These are phyloP conservation scores for Brassica incana DNA, from an alignment of 345 rosid genomes.

Conservation along the genomic window DNA sequence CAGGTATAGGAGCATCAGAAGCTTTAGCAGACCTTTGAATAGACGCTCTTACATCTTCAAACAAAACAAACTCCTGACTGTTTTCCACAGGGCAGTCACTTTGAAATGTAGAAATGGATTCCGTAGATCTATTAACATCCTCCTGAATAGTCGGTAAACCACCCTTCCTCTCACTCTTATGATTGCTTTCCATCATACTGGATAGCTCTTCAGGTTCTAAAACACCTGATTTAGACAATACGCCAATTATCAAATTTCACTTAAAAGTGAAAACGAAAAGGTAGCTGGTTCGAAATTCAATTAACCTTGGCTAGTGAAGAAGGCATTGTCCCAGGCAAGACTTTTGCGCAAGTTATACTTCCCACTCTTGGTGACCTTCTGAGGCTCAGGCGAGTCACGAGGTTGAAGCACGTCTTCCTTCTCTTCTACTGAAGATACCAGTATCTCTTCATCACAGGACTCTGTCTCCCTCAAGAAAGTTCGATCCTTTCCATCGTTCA, in stretches of 20 bases:
- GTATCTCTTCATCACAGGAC: conserved; percentile 27
- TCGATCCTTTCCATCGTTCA: conserved; percentile 36
- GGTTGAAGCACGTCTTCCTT: conserved; percentile 43
- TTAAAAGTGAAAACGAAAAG: neutral
- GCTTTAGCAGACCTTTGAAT: conserved; percentile 48
- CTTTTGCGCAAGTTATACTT: conserved; percentile 86
- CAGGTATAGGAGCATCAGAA: conserved; percentile 37
- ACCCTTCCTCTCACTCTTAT: conserved; percentile 45
- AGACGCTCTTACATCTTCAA: conserved; percentile 90
- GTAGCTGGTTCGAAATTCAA: neutral
- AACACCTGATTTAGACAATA: conserved; percentile 54
- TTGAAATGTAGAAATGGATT: conserved; percentile 70
- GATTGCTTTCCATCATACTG: conserved; percentile 63
- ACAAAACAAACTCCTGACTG: conserved; percentile 66
- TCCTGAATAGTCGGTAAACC: conserved; percentile 74
- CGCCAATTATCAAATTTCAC: neutral
- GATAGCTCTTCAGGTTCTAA: conserved; percentile 84
- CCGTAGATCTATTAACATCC: conserved; percentile 67
- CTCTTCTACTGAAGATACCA: conserved; percentile 38
- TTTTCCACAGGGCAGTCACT: conserved; percentile 63
- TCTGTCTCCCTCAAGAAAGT: conserved; percentile 32
- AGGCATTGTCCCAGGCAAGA: conserved; percentile 95
- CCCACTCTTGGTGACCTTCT: conserved; percentile 42
- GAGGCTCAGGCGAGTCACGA: conserved; percentile 45
- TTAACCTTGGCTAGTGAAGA: conserved; percentile 84